Conservation (phyloP, 2,329 filamentous ascomycete species). For the Sordariomycetes sp. region DNA sequence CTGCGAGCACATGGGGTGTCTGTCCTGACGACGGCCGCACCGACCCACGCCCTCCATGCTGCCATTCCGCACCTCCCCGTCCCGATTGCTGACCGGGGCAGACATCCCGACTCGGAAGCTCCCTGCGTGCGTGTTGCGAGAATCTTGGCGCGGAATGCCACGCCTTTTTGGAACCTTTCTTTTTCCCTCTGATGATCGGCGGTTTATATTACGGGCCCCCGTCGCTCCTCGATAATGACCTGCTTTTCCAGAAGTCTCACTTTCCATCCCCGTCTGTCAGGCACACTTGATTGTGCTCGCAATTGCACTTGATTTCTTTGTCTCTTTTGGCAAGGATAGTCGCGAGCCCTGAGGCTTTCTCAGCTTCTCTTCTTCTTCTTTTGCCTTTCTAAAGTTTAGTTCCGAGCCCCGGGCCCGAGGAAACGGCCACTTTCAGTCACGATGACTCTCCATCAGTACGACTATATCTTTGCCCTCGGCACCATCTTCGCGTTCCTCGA, state of each 20-base stretch:
- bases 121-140: neutral
- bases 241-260: neutral
- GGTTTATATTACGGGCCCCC: conserved; percentile 1
- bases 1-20: conserved; percentile 2
- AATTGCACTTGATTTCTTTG: neutral
- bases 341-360: neutral
- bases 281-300: neutral
- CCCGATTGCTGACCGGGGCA: neutral
- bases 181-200: neutral
- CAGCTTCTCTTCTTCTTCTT: neutral
- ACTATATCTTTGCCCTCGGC: conserved; percentile 51
- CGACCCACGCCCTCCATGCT: neutral
- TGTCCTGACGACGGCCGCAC: neutral
- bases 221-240: neutral
- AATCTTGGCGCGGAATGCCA: neutral
- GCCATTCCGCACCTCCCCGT: neutral
- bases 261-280: neutral
- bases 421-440: neutral
- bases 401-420: neutral
- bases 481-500: conserved; percentile 54
- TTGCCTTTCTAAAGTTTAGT: neutral
- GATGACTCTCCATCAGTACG: conserved; percentile 36
- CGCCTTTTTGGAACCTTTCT: neutral
- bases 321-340: neutral
- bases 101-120: neutral